Base-by-base conservation (phyloP, 2,329 filamentous ascomycete genomes). In the Shiraia sp. region DNA sequence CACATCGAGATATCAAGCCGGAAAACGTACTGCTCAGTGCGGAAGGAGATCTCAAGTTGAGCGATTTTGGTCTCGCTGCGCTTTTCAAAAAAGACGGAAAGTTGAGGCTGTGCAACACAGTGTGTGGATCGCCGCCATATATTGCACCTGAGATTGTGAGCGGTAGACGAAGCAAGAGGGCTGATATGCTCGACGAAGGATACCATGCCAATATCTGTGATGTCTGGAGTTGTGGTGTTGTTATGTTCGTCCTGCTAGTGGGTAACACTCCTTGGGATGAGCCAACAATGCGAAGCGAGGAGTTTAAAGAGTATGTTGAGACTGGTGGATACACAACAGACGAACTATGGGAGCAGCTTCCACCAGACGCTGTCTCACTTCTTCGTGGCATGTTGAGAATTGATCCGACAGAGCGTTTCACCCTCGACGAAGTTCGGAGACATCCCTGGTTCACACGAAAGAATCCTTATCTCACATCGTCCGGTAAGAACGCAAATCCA, bases 191-290 rank as follows among this genome's bases (percentile, higher is more conserved):
- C 36, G 74, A 78, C 17, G 59, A 65, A 33, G 83, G 86, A 40
- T 92, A 92, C 63, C 78, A 80, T 22, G 85, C 91, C 6, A 89
- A 96, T 48, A 72, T 89, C 29, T 88, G 89, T 26, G 93, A 99
- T 64, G 86, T 99, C 42, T 99, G 95, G 95, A 96, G 91, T 12
- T 96, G 91, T 59, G 93, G 93, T 24, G 90, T 99, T 38, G 95
- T 99, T n/a, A 77, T 99, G 3, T 99, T 99, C 63, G 93, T 97
- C 25, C 76, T 99, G 3, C 76, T 99, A 3, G 90, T 95, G 1
- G 93, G 93, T 8, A 99, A 99, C 65, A 99, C 93, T 2, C 93
- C 93, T 0, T 99, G 93, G 93, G 93, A 97, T 62, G 88, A 93
- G 64, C 93, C 93, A 0, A 92, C 90, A 2, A 74, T 80, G 25